Evolutionary conservation across 768 basidiomycete genomes (phyloP), one percentile per base, ranked within the genome.

Genomic region (Leccinum rimulosum): DNA sequence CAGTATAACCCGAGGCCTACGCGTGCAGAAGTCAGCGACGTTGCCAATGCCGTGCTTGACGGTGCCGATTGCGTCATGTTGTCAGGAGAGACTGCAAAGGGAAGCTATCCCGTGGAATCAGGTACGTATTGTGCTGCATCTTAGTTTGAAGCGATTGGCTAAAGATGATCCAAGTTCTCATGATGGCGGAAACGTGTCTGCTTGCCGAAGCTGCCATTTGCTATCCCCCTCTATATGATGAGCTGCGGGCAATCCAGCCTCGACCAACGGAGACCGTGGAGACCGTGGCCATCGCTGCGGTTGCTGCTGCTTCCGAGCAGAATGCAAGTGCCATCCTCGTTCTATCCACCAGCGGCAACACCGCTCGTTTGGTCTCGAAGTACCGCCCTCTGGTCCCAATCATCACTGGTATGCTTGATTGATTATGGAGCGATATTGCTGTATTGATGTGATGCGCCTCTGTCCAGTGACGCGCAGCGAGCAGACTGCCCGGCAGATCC

Each of bases 151-250:
- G 51, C n/a, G 48, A 50, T 48, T 43, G 25, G 45, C 64, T 63
- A 58, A 57, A 59, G 40, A 25, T 38, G 52, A 50, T 55, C 14
- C 27, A 64, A 93, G 95, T 99, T 64, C 83, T 94, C 67, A 96
- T 98, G 96, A 99, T 99, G 97, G 97, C 96, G 54, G 97, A 99
- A 81, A 98, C 95, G 3, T 98, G 96, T 74, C 82, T 94, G 69
- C 88, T 99, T 63, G 96, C 97, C 58, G 97, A 99, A 77, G 84
- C 89, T 50, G 89, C 96, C 35, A 93, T 96, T 75, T 95, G 92
- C 80, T 95, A 98, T 72, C 92, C 93, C 45, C 91, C 95, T 59
- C 79, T 98, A 54, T 98, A 92, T 71, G 92, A 97, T 69, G 93
- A 96, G 66, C 79, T 98, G 62, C 85, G 86, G 60, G 74, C 81